Percentiles rank a stretch among this genome's conserved stretches.
phyloP scores from a whole-genome alignment of 352 stramenopile genomes.

The Lagenidium sp. region DNA sequence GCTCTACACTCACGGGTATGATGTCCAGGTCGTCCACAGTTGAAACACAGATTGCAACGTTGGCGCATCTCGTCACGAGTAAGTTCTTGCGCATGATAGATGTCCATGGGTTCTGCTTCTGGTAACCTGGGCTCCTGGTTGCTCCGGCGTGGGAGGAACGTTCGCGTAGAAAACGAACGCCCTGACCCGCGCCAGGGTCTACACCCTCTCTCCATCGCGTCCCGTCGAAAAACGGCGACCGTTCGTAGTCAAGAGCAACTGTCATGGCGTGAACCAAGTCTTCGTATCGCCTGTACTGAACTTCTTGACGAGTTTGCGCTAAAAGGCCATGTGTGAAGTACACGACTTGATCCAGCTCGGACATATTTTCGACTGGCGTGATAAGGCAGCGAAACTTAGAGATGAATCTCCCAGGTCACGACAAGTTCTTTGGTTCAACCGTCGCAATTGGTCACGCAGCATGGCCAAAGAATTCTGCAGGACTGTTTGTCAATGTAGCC shows the following conservation, averaged over 20 bases:
- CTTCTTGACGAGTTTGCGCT: slow-evolving; percentile 2
- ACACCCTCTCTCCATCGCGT: background rate
- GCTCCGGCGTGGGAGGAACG: background rate
- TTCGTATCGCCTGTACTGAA: slow-evolving; percentile 2
- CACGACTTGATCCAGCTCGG: slow-evolving; percentile 4
- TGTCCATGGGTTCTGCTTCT: background rate
- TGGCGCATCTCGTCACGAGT: background rate
- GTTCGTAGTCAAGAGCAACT: slow-evolving; percentile 4
- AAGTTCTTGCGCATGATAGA: background rate
- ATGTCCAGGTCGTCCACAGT: no score
- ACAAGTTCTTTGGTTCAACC: no score
- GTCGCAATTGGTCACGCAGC: no score
- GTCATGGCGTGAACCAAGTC: slow-evolving; percentile 4
- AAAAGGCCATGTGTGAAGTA: slow-evolving; percentile 4
- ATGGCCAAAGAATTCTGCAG: no score
- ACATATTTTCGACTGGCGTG: slow-evolving; percentile 3
- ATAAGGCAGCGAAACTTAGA: slow-evolving; percentile 5
- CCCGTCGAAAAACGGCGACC: background rate
- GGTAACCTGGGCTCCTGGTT: background rate
- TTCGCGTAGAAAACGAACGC: background rate
- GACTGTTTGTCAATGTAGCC: no score
- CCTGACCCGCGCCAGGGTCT: background rate
- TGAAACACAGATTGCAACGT: no score
- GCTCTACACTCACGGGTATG: no score
- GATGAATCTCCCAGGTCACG: background rate